These are phyloP conservation scores for Aspergillus pseudotamarii DNA, from an alignment of 2,329 filamentous ascomycete species.

Conservation along the genomic window DNA sequence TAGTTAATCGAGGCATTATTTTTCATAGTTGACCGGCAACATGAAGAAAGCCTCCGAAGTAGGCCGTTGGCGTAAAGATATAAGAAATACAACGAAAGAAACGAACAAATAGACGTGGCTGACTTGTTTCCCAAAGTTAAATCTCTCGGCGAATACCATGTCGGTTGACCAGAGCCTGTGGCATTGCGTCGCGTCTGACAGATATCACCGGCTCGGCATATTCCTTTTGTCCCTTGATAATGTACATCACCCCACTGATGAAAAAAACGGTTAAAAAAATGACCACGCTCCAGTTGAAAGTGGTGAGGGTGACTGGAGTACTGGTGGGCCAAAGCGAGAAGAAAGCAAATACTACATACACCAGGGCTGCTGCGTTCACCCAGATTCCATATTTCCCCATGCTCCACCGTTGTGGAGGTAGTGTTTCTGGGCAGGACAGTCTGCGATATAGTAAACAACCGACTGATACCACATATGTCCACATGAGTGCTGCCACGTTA, in stretches of 20 bases:
- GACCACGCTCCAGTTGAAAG: constrained; percentile 56
- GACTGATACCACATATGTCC: constrained; percentile 55
- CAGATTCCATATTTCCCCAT: constrained; percentile 48
- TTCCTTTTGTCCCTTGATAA: constrained; percentile 32
- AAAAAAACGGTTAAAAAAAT: constrained; percentile 46
- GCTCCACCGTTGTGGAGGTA: constrained; percentile 46
- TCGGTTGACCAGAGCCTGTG: neutral
- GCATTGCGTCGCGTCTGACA: constrained; percentile 13
- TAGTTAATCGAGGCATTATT: neutral
- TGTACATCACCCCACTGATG: constrained; percentile 45
- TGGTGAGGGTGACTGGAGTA: constrained; percentile 39
- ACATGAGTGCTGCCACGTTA: constrained; percentile 50
- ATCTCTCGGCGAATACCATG: neutral
- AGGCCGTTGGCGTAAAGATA: no score
- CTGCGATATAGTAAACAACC: constrained; percentile 49
- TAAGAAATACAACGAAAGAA: neutral
- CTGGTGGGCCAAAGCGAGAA: constrained; percentile 52
- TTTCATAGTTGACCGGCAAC: neutral
- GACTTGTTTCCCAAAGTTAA: neutral
- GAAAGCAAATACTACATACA: constrained; percentile 49
- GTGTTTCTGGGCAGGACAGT: constrained; percentile 38
- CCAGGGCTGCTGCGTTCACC: constrained; percentile 48
- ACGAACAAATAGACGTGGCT: neutral
- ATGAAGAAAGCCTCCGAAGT: neutral
- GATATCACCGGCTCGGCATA: constrained; percentile 36